These are phyloP conservation scores for Lenzites betulinus DNA, from an alignment of 768 basidiomycete species.

Conservation along the genomic window DNA sequence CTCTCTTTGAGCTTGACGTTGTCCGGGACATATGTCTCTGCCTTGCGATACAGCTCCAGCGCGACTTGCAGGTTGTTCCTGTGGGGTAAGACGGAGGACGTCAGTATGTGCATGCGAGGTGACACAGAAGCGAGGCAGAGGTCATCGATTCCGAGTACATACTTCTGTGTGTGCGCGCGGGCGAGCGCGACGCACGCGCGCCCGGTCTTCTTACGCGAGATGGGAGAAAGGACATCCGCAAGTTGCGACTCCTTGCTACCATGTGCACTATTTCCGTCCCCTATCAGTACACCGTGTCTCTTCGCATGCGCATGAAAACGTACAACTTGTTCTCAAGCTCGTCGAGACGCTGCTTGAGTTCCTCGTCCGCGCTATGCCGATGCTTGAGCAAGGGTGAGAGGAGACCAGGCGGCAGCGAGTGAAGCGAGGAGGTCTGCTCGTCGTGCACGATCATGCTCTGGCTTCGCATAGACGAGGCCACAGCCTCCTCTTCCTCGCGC, in stretches of 20 bases:
- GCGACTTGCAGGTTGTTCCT: constrained; percentile 84
- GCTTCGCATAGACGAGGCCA: not conserved
- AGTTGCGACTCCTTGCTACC: constrained; percentile 61
- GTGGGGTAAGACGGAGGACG: not conserved
- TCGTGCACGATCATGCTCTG: constrained; percentile 34
- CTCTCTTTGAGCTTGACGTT: constrained; percentile 85
- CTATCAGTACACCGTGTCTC: too few species aligned
- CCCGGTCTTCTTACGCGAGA: constrained; percentile 80
- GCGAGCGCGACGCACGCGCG: constrained; percentile 84
- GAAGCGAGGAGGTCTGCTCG: constrained; percentile 17
- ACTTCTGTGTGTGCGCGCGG: constrained; percentile 81
- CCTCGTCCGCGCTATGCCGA: constrained; percentile 69
- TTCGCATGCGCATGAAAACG: too few species aligned
- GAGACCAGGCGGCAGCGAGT: constrained; percentile 46
- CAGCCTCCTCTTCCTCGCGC: constrained; percentile 22
- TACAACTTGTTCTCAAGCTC: constrained; percentile 69
- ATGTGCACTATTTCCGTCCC: constrained; percentile 14
- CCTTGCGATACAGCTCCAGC: constrained; percentile 80
- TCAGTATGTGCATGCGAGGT: not conserved
- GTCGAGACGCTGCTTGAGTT: constrained; percentile 60
- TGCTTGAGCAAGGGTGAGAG: constrained; percentile 64
- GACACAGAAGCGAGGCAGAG: not conserved
- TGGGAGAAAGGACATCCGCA: constrained; percentile 66
- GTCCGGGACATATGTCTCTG: constrained; percentile 82
- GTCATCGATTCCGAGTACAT: constrained; percentile 30